A percentile compares a stretch with the other conserved stretches of the same genome.
These are phyloP conservation scores for Ocimum tenuiflorum DNA, from an alignment of 257 asterid species.

Conservation along the genomic window DNA sequence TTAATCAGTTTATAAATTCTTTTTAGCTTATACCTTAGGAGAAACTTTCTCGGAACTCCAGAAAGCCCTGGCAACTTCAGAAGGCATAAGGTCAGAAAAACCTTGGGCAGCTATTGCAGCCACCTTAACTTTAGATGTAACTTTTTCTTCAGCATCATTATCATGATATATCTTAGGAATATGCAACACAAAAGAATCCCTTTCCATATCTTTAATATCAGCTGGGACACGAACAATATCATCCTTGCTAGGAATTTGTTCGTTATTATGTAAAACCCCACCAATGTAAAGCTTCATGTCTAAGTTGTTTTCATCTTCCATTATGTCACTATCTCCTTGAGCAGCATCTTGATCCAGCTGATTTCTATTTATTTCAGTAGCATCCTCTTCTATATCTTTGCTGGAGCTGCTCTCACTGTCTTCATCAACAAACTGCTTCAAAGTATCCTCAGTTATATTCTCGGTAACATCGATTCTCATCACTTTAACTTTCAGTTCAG, in stretches of 20 bases:
- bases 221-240: conserved; percentile 79
- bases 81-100: conserved; percentile 86
- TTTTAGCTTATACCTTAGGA: conserved; percentile 49
- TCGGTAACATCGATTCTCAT: conserved; percentile 54
- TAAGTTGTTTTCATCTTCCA: conserved; percentile 48
- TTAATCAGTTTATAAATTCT: neutral
- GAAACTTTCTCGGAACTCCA: conserved; percentile 66
- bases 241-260: conserved; percentile 58
- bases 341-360: conserved; percentile 46
- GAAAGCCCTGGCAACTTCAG: conserved; percentile 85
- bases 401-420: conserved; percentile 37
- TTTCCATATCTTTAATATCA: conserved; percentile 56
- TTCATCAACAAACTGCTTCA: conserved; percentile 62
- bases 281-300: conserved; percentile 80
- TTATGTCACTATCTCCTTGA: conserved; percentile 38
- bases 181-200: conserved; percentile 79
- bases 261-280: conserved; percentile 80
- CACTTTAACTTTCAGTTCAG: conserved; percentile 75
- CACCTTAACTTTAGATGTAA: conserved; percentile 41
- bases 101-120: conserved; percentile 64
- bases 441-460: conserved; percentile 49
- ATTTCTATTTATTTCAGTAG: conserved; percentile 34
- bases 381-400: conserved; percentile 49
- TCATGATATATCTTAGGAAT: conserved; percentile 54
- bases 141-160: conserved; percentile 42